Evolutionary conservation across 2,329 filamentous ascomycete genomes (phyloP).

Genomic region (Aspergillus sp.): DNA sequence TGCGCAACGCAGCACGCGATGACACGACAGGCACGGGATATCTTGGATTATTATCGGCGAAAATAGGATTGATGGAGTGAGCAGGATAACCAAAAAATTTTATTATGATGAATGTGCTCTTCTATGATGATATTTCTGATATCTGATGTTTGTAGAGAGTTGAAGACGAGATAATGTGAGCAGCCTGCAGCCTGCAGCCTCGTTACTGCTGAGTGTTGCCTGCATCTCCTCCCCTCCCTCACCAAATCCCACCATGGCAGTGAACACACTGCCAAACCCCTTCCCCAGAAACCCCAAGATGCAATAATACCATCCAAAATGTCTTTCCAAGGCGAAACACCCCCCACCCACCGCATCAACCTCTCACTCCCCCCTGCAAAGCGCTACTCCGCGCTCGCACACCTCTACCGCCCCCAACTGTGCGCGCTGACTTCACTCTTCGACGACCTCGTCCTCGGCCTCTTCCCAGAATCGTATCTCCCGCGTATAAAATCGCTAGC

Average conservation of each 20-base stretch:
- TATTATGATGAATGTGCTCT: too few relatives aligned
- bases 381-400: slow-evolving; percentile 53
- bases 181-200: too few relatives aligned
- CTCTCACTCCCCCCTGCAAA: slow-evolving; percentile 53
- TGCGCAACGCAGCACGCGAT: neutral
- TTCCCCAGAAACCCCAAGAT: neutral
- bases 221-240: neutral
- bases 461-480: slow-evolving; percentile 28
- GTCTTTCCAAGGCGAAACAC: slow-evolving; percentile 13
- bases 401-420: slow-evolving; percentile 47
- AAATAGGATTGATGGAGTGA: neutral
- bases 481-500: slow-evolving; percentile 40
- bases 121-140: too few relatives aligned
- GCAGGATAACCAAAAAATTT: too few relatives aligned
- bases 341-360: slow-evolving; percentile 52
- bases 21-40: neutral
- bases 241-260: neutral
- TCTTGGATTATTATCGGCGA: neutral
- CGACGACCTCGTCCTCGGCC: slow-evolving; percentile 41
- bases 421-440: slow-evolving; percentile 50
- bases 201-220: too few relatives aligned
- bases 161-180: too few relatives aligned
- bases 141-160: too few relatives aligned
- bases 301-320: neutral
- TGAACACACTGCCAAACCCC: neutral